phyloP scores from a whole-genome alignment of 2,329 filamentous ascomycete genomes.

The Neopestalotiopsis rosae region DNA sequence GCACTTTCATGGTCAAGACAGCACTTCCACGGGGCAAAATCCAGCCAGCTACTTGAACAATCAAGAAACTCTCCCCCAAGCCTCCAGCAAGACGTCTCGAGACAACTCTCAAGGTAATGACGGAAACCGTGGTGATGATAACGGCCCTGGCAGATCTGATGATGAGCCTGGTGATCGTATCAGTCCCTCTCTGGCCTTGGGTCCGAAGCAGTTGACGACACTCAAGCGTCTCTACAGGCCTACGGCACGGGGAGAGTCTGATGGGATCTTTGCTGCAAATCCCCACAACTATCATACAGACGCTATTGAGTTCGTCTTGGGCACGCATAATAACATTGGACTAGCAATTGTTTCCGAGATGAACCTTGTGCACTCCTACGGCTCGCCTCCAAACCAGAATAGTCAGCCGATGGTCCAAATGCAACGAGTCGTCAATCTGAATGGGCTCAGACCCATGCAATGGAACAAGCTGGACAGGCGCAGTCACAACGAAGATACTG shows the following conservation, averaged over 20 bases:
- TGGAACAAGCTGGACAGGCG: conserved; percentile 10
- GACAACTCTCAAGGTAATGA: background rate
- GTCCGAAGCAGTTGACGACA: background rate
- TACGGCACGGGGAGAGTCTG: background rate
- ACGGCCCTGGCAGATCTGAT: background rate
- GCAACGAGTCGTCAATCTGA: background rate
- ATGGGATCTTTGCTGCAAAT: background rate
- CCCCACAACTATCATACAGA: background rate
- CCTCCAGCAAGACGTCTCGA: background rate
- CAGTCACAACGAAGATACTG: conserved; percentile 15
- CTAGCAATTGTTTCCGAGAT: background rate
- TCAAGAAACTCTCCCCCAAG: background rate
- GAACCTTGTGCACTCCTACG: background rate
- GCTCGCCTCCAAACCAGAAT: no score
- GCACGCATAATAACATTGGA: background rate
- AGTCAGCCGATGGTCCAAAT: background rate
- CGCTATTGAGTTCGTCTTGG: background rate
- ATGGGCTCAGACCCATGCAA: background rate
- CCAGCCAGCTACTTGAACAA: background rate
- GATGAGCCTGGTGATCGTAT: background rate
- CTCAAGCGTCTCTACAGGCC: background rate
- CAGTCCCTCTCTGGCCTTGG: background rate
- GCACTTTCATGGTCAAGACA: background rate
- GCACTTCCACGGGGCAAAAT: background rate
- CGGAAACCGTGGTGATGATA: background rate